These are phyloP conservation scores for Solanum pinnatisectum DNA, from an alignment of 257 asterid genomes.

Conservation along the genomic window DNA sequence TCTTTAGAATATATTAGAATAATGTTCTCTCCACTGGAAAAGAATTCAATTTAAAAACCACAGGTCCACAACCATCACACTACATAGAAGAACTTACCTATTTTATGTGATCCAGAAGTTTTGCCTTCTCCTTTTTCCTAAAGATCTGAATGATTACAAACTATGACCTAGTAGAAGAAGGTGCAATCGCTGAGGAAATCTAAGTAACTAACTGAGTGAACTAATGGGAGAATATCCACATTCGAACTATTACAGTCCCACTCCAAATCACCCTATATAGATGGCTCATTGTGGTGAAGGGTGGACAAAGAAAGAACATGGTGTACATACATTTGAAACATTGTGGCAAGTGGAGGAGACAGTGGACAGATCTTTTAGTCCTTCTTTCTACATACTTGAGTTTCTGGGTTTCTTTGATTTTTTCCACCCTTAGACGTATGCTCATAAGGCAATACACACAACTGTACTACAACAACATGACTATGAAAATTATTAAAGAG, in stretches of 20 bases:
- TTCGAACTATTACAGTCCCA: background rate
- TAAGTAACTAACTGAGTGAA: background rate
- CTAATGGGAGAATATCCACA: background rate
- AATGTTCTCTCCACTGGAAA: background rate
- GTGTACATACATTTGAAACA: constrained; percentile 20
- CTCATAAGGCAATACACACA: no score
- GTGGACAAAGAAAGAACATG: background rate
- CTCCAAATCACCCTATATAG: background rate
- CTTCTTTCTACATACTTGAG: constrained; percentile 19
- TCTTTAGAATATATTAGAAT: background rate
- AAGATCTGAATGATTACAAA: background rate
- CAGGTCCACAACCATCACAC: background rate
- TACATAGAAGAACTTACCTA: constrained; percentile 13
- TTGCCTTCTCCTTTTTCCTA: constrained; percentile 13
- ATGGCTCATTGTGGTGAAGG: background rate
- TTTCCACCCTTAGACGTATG: no score
- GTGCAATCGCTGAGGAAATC: background rate
- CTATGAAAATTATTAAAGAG: no score
- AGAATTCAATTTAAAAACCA: background rate
- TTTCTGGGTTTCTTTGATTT: no score
- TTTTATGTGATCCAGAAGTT: constrained; percentile 22
- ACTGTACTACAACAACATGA: no score
- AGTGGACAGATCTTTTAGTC: constrained; percentile 30
- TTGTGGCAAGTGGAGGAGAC: constrained; percentile 11
- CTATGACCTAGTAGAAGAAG: constrained; percentile 13